These are phyloP conservation scores for Salix suchowensis DNA, from an alignment of 345 rosid genomes.

Conservation along the genomic window DNA sequence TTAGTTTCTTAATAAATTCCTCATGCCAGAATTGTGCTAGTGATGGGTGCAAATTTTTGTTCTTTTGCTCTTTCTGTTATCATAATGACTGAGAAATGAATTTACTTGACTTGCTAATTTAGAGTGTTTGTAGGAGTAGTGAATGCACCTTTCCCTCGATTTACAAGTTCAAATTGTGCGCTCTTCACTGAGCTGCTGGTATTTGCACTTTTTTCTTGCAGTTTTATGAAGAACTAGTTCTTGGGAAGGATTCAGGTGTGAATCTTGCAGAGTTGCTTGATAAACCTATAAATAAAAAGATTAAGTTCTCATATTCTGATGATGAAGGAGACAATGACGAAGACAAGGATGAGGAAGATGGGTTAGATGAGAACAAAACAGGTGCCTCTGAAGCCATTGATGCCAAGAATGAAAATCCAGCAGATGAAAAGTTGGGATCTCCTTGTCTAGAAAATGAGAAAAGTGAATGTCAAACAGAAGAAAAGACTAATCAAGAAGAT, in stretches of 20 bases:
- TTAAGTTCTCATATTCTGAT: conserved; percentile 56
- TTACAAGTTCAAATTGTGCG: not conserved
- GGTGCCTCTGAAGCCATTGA: conserved; percentile 17
- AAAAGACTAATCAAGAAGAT: conserved; percentile 22
- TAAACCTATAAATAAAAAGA: conserved; percentile 72
- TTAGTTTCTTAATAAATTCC: not conserved
- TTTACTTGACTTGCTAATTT: not conserved
- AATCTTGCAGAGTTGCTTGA: conserved; percentile 33
- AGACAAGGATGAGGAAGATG: conserved; percentile 22
- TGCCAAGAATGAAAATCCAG: conserved; percentile 10
- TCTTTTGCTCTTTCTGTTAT: not conserved
- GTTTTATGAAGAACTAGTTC: conserved; percentile 80
- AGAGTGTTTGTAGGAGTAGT: not conserved
- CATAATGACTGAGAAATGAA: not conserved
- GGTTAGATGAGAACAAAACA: conserved; percentile 26
- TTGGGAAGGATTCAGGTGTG: conserved; percentile 38
- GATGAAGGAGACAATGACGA: conserved; percentile 46
- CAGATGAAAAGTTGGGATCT: conserved; percentile 26
- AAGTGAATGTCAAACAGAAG: conserved; percentile 28
- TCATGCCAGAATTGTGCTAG: not conserved
- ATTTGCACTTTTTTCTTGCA: conserved; percentile 19
- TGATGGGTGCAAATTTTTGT: not conserved
- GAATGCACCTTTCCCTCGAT: not conserved
- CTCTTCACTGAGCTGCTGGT: not conserved
- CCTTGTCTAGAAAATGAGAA: conserved; percentile 18